phyloP scores from a whole-genome alignment of 306 rosid genomes.

The Vigna trinervia region DNA sequence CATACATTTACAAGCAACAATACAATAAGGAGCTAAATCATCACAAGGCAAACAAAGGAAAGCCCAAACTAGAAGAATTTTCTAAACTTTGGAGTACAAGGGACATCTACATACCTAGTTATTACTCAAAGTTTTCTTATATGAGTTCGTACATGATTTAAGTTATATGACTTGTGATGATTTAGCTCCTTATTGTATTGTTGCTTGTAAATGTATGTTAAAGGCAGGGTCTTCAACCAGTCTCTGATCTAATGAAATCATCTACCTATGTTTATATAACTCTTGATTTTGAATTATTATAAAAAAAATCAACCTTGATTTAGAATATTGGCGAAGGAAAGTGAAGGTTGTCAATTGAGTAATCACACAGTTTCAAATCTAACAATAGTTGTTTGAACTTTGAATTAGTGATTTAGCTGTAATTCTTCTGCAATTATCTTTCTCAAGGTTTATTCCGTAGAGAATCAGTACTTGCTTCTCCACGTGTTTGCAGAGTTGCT shows the following conservation, averaged over 20 bases:
- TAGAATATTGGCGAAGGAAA: slow-evolving; percentile 25
- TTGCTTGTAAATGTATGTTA: neutral
- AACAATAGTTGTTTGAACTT: slow-evolving; percentile 33
- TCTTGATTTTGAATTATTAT: slow-evolving; percentile 24
- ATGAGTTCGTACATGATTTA: neutral
- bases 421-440: slow-evolving; percentile 34
- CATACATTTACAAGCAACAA: no score
- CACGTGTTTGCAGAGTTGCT: slow-evolving; percentile 36
- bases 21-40: no score
- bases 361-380: slow-evolving; percentile 32
- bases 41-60: no score
- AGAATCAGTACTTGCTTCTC: slow-evolving; percentile 33
- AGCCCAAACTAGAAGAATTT: neutral
- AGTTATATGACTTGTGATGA: neutral
- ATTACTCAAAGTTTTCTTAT: slow-evolving; percentile 25
- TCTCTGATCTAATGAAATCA: slow-evolving; percentile 22
- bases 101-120: slow-evolving; percentile 6
- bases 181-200: neutral
- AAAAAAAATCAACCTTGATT: slow-evolving; percentile 4
- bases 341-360: slow-evolving; percentile 15
- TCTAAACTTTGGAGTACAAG: neutral
- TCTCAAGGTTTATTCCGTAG: slow-evolving; percentile 24
- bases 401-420: slow-evolving; percentile 27
- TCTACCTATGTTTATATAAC: slow-evolving; percentile 15
- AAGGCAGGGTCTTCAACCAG: slow-evolving; percentile 4